These are phyloP conservation scores for Aspergillus ostianus DNA, from an alignment of 495 filamentous ascomycete species.

Conservation along the genomic window DNA sequence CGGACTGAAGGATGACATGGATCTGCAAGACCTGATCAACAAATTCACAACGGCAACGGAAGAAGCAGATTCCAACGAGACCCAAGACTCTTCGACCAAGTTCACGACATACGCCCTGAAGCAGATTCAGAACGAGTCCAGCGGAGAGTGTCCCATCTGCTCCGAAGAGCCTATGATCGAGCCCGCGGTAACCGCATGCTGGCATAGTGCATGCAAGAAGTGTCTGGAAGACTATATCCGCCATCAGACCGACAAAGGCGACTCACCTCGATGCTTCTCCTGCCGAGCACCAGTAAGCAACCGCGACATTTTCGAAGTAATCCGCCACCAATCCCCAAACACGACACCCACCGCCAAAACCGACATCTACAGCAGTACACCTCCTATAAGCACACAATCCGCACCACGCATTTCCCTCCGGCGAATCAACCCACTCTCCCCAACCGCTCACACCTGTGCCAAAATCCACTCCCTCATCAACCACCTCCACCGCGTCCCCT, in stretches of 20 bases:
- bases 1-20: slow-evolving; percentile 93
- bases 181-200: slow-evolving; percentile 90
- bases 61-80: slow-evolving; percentile 47
- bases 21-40: slow-evolving; percentile 78
- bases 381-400: slow-evolving; percentile 30
- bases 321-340: slow-evolving; percentile 50
- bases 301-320: slow-evolving; percentile 87
- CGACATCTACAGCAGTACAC: slow-evolving; percentile 33
- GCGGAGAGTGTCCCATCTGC: slow-evolving; percentile 92
- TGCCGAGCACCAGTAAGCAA: slow-evolving; percentile 81
- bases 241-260: slow-evolving; percentile 74
- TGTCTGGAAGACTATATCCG: slow-evolving; percentile 85
- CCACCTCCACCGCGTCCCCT: slow-evolving; percentile 66
- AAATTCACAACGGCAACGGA: slow-evolving; percentile 72
- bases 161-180: slow-evolving; percentile 92
- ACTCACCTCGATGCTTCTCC: slow-evolving; percentile 78
- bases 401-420: slow-evolving; percentile 74
- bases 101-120: slow-evolving; percentile 84
- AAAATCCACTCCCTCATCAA: slow-evolving; percentile 80
- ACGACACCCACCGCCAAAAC: slow-evolving; percentile 27
- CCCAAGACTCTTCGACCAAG: slow-evolving; percentile 37
- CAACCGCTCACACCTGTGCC: slow-evolving; percentile 60
- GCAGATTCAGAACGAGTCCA: slow-evolving; percentile 85
- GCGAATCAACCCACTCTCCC: slow-evolving; percentile 69
- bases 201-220: slow-evolving; percentile 93